Conservation (phyloP, 1,284 basidiomycete species). For the Phlebopus sp. region DNA sequence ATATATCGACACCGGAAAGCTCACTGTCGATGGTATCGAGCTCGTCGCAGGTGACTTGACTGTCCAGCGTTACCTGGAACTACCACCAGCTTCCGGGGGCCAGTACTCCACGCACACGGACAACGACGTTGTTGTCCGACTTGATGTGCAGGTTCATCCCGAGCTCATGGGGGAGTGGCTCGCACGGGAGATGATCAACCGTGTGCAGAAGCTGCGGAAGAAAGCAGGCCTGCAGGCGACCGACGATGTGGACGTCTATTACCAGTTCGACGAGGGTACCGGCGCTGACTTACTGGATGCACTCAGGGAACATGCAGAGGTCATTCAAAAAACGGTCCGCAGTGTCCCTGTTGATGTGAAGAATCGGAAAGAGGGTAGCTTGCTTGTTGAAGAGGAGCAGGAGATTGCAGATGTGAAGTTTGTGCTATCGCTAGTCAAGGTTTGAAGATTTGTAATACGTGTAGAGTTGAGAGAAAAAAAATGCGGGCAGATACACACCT, state of each 20-base stretch:
- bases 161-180: conserved; percentile 89
- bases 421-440: conserved; percentile 56
- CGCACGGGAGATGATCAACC: conserved; percentile 88
- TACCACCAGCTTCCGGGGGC: conserved; percentile 55
- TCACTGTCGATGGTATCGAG: conserved; percentile 88
- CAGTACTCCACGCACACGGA: conserved; percentile 88
- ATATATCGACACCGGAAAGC: conserved; percentile 75
- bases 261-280: conserved; percentile 72
- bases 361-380: conserved; percentile 44
- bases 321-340: conserved; percentile 77
- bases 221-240: conserved; percentile 93
- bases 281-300: conserved; percentile 71
- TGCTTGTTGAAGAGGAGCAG: conserved; percentile 80
- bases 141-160: conserved; percentile 85
- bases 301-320: conserved; percentile 66
- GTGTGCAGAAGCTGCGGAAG: conserved; percentile 95
- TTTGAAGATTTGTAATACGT: conserved; percentile 11
- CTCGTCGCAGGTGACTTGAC: conserved; percentile 88
- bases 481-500: conserved; percentile 16
- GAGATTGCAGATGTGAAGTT: conserved; percentile 86
- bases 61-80: conserved; percentile 89
- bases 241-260: conserved; percentile 92
- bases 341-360: conserved; percentile 64
- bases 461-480: not conserved
- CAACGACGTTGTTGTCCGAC: conserved; percentile 90